Percentiles rank a stretch among this genome's conserved stretches.
Conservation (phyloP, 352 stramenopile genomes). For the Pythium periplocum region DNA sequence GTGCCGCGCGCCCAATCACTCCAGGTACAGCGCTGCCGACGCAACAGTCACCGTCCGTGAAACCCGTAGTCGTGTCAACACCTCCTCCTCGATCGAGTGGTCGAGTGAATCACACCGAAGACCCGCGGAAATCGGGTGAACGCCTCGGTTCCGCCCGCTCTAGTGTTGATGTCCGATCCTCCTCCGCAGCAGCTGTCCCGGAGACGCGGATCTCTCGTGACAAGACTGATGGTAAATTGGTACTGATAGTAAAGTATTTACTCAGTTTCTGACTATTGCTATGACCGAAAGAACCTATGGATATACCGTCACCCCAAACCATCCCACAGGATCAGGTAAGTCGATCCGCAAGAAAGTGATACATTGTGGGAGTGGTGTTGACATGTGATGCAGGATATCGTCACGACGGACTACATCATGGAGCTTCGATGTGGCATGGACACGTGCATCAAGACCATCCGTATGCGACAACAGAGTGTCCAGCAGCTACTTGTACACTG, state of each 20-base stretch:
- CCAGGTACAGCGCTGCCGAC: conserved; percentile 8
- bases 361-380: no score
- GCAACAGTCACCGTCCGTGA: neutral
- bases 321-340: no score
- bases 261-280: no score
- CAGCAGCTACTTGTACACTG: conserved; percentile 66
- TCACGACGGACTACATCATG: conserved; percentile 71
- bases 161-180: no score
- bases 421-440: conserved; percentile 84
- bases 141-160: no score
- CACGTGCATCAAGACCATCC: conserved; percentile 71
- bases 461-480: conserved; percentile 57
- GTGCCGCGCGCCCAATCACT: conserved; percentile 9
- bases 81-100: conserved; percentile 2
- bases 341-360: no score
- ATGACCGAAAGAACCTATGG: no score
- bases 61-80: neutral
- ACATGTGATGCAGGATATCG: conserved; percentile 11
- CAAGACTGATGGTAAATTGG: no score
- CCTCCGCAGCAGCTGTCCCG: no score
- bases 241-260: no score
- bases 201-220: no score
- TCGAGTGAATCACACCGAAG: conserved; percentile 9
- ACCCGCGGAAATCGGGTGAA: conserved; percentile 13
- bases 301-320: no score